A percentile compares a stretch with the other conserved stretches of the same genome.
Evolutionary conservation across 2,329 filamentous ascomycete genomes (phyloP).

Genomic region (Xylaria sp.): DNA sequence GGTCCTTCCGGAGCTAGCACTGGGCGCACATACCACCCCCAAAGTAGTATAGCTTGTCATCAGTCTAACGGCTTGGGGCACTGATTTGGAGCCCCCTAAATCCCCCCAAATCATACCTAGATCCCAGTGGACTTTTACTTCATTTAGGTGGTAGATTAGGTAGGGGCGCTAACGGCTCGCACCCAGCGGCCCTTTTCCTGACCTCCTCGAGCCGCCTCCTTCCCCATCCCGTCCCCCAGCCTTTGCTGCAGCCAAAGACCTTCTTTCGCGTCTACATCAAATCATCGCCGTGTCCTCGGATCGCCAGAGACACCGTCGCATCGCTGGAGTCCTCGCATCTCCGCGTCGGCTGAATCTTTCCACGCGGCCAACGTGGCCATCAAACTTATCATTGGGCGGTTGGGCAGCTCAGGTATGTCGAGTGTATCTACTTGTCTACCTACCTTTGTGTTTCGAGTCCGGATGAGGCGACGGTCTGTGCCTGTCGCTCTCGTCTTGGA

Average conservation of each 20-base stretch:
- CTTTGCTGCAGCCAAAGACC: slow-evolving; percentile 41
- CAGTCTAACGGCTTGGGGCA: slow-evolving; percentile 30
- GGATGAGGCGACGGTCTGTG: slow-evolving; percentile 1
- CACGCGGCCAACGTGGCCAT: slow-evolving; percentile 21
- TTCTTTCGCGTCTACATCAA: slow-evolving; percentile 39
- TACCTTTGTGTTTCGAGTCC: slow-evolving; percentile 6
- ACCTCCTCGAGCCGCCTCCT: slow-evolving; percentile 41
- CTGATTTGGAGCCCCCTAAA: slow-evolving; percentile 34
- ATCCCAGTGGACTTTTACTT: slow-evolving; percentile 32
- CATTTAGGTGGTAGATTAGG: slow-evolving; percentile 39
- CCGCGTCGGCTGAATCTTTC: slow-evolving; percentile 7
- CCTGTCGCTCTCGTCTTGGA: slow-evolving; percentile 5
- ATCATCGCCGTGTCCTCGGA: slow-evolving; percentile 29
- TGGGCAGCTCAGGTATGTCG: slow-evolving; percentile 37
- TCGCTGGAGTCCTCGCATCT: slow-evolving; percentile 21
- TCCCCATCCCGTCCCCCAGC: slow-evolving; percentile 38
- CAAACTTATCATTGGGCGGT: slow-evolving; percentile 33
- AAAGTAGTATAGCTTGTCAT: slow-evolving; percentile 27
- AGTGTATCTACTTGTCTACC: slow-evolving; percentile 7
- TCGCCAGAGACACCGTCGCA: slow-evolving; percentile 36
- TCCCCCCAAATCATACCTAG: slow-evolving; percentile 35
- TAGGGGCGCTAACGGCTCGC: slow-evolving; percentile 40
- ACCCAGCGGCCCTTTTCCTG: slow-evolving; percentile 39
- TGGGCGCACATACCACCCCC: slow-evolving; percentile 31
- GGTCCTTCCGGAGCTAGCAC: slow-evolving; percentile 22